Evolutionary conservation across 805 yeast species (phyloP), one percentile per base, ranked within the genome.

Genomic region (Candida glaebosa): DNA sequence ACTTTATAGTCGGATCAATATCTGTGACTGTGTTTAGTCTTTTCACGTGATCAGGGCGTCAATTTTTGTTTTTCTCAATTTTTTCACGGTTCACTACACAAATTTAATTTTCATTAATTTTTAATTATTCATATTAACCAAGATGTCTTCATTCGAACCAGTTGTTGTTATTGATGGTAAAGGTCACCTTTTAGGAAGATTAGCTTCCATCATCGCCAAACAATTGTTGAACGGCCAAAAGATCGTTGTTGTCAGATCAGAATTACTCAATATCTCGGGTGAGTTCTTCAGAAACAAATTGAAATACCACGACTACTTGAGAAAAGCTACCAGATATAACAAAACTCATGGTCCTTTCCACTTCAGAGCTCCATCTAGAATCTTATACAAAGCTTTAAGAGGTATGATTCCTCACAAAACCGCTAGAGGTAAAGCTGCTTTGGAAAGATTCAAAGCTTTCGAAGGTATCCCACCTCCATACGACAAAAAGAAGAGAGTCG

Each of bases 391-490:
- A 86, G 97, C 99, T 68, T 76, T 93, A 73, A 87, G 96, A 73
- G 99, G 99, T 79, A 93, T 93, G 99, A 79, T 93, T 67, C 79
- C 96, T 72, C 98, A 93, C 90, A 93, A 93, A 89, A 93, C 99
- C 61, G 93, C 98, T 63, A 93, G 98, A 79, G 99, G 99, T 78
- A 86, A 87, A 81, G 98, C 98, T 71, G 99, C 99, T 65, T 76
- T 93, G 69, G 98, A 90, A 81, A 90, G 97, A 80, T 87, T 93
- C 66, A 88, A 93, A 91, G 98, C 91, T 62, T 93, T 87, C 67
- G 99, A 93, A 80, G 99, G 99, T 85, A 82, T 93, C 55, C 99
- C 99, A 76, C 89, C 97, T 52, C 98, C 99, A 78, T 93, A 86
- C 78, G 99, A 93, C 93, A 88, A 84, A 81, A 87, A 89, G 88